Evolutionary conservation across 805 yeast genomes (phyloP), one percentile per base, ranked within the genome.

Genomic region (Torulaspora indica): DNA sequence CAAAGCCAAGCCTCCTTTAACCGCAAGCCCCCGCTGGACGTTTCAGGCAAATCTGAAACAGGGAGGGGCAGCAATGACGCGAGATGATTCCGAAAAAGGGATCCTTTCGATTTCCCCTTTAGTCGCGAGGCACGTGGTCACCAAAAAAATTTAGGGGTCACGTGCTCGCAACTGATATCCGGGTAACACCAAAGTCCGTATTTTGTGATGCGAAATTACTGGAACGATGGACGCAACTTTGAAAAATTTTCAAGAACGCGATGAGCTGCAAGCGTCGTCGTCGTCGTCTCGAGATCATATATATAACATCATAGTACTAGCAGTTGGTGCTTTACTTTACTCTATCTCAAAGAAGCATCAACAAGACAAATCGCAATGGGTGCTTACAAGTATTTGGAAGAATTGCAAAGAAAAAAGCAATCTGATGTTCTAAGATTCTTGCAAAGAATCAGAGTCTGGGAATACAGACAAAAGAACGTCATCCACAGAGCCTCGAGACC

Each of bases 401-500:
- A 93, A 79, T 82, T 93, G 75, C 93, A 89, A 76, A 90, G 97
- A 83, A 93, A 93, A 95, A 93, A 93, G 85, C 98, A 93, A 82
- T 89, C 97, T 71, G 98, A 93, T 78, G 97, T 93, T 69, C 79
- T 86, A 79, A 87, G 98, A 79, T 93, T 93, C 88, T 80, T 93
- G 71, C 86, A 85, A 78, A 85, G 98, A 77, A 96, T 93, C 82
- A 88, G 98, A 87, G 93, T 96, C 80, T 93, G 98, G 98, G 98
- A 93, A 79, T 93, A 89, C 95, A 90, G 98, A 81, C 98, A 93
- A 81, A 83, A 84, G 81, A 83, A 79, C 70, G 98, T 90, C 63
- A 85, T 93, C 76, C 98, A 93, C 96, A 85, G 98, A 76, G 97
- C 97, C 64, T 66, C 95, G 49, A 88, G 91, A 76, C 98, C 98